Conservation (phyloP, 345 rosid genomes). For the Rhizophora mangle region DNA sequence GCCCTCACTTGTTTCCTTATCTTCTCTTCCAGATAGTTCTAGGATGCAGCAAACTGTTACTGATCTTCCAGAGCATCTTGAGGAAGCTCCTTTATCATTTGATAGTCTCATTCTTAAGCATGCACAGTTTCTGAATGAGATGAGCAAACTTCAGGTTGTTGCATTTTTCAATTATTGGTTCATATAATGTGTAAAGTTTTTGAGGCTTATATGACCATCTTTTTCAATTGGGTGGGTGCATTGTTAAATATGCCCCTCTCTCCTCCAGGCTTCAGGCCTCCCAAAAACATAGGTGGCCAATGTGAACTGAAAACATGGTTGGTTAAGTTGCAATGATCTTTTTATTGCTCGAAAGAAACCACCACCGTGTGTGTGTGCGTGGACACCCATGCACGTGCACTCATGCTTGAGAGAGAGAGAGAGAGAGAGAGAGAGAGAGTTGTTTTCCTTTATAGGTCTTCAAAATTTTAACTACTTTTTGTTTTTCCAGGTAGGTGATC, state of each 20-base stretch:
- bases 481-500: constrained; percentile 71
- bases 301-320: no score
- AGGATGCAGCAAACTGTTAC: constrained; percentile 50
- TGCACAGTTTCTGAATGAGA: constrained; percentile 75
- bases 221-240: no score
- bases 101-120: constrained; percentile 82
- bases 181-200: no score
- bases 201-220: no score
- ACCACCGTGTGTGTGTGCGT: no score
- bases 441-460: not conserved
- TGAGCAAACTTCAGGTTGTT: constrained; percentile 88
- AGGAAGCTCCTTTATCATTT: constrained; percentile 73
- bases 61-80: constrained; percentile 62
- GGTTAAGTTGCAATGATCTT: no score
- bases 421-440: not conserved
- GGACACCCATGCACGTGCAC: no score
- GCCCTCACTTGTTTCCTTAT: constrained; percentile 52
- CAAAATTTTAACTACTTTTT: not conserved
- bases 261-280: no score
- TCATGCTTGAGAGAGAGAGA: not conserved
- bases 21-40: constrained; percentile 58
- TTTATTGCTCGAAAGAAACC: no score
- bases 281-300: no score
- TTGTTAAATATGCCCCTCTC: no score
- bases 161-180: not conserved